phyloP scores from a whole-genome alignment of 352 stramenopile genomes.

The Globisporangium rhizosaccharum region DNA sequence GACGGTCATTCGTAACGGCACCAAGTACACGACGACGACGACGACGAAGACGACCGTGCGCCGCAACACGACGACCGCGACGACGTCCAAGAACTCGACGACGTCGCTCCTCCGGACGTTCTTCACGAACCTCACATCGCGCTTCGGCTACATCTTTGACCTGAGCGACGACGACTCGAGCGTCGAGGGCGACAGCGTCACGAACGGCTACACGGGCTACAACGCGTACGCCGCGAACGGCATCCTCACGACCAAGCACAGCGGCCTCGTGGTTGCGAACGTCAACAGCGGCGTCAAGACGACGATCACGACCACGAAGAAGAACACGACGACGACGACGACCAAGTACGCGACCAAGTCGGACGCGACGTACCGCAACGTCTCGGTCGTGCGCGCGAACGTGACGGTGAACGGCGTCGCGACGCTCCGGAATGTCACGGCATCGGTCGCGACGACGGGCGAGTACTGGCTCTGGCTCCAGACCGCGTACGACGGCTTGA shows the following conservation, averaged over 20 bases:
- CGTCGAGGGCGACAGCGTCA: slow-evolving; percentile 28
- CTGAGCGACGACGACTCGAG: slow-evolving; percentile 34
- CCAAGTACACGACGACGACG: slow-evolving; percentile 49
- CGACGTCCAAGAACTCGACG: slow-evolving; percentile 15
- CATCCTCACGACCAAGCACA: slow-evolving; percentile 49
- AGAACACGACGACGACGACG: slow-evolving; percentile 20
- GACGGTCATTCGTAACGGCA: slow-evolving; percentile 42
- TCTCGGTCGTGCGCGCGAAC: slow-evolving; percentile 30
- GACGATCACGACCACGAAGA: slow-evolving; percentile 7
- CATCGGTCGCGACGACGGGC: slow-evolving; percentile 41
- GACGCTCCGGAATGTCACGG: slow-evolving; percentile 28
- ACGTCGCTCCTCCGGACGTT: slow-evolving; percentile 19
- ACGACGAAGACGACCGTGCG: slow-evolving; percentile 31
- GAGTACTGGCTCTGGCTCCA: slow-evolving; percentile 61
- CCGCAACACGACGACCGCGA: slow-evolving; percentile 30
- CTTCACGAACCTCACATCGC: slow-evolving; percentile 26
- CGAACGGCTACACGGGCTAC: slow-evolving; percentile 49
- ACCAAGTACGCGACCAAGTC: slow-evolving; percentile 16
- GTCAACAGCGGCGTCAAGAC: slow-evolving; percentile 11
- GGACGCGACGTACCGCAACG: slow-evolving; percentile 31
- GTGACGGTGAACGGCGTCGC: slow-evolving; percentile 34
- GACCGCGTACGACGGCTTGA: slow-evolving; percentile 49
- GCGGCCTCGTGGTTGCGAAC: slow-evolving; percentile 38
- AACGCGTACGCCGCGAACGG: slow-evolving; percentile 26
- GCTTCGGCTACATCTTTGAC: slow-evolving; percentile 39